Percentiles rank a stretch among this genome's conserved stretches.
Evolutionary conservation across 345 rosid species (phyloP).

Genomic region (Pugionium cornutum): DNA sequence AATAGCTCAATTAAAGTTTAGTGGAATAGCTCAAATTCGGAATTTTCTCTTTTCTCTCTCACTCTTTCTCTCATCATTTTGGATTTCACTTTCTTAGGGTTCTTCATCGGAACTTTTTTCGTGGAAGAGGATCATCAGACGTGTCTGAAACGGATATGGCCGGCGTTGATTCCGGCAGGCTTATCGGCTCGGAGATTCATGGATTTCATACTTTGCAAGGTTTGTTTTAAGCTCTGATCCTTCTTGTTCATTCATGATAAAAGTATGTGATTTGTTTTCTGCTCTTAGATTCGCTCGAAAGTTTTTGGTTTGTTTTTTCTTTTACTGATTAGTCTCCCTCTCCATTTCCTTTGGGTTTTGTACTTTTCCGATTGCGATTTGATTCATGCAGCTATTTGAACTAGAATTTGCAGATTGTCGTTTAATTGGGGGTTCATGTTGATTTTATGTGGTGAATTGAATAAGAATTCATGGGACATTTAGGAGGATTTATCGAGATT

Average conservation of each 20-base stretch:
- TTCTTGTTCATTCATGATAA: constrained; percentile 3
- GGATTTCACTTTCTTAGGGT: constrained; percentile 20
- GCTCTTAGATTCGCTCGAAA: neutral
- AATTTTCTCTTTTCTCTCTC: neutral
- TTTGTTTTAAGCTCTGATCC: constrained; percentile 26
- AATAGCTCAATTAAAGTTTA: neutral
- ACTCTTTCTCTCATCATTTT: constrained; percentile 24
- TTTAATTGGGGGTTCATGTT: neutral
- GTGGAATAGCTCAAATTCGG: constrained; percentile 9
- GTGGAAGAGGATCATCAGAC: constrained; percentile 21
- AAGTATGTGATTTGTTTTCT: neutral
- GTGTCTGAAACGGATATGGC: constrained; percentile 43
- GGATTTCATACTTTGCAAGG: constrained; percentile 83
- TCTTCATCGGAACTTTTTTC: constrained; percentile 3
- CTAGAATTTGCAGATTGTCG: constrained; percentile 17
- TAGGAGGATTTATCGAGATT: neutral
- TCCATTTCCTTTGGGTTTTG: neutral
- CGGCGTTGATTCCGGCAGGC: constrained; percentile 46
- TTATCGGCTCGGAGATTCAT: constrained; percentile 82
- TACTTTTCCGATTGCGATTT: constrained; percentile 14
- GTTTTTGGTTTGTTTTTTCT: too few species aligned
- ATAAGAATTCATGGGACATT: neutral
- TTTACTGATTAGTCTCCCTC: neutral
- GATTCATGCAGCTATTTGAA: constrained; percentile 13
- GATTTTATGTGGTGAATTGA: constrained; percentile 8